A percentile compares a stretch with the other conserved stretches of the same genome.
These are phyloP conservation scores for Colletotrichum salicis DNA, from an alignment of 2,329 filamentous ascomycete species.

Conservation along the genomic window DNA sequence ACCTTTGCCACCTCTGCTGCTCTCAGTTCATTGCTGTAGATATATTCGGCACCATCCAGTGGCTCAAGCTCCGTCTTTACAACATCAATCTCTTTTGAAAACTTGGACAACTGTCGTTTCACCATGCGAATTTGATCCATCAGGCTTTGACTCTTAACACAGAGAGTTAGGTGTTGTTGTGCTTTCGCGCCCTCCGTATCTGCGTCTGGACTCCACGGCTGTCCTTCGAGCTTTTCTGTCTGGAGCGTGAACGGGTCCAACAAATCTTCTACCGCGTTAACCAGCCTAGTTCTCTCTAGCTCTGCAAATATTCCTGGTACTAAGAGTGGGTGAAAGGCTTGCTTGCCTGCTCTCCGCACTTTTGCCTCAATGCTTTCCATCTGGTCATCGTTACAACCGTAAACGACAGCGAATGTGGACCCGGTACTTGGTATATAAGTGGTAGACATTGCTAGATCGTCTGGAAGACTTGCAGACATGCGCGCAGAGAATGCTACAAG, in stretches of 20 bases:
- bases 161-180: not conserved
- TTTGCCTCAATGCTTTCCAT: not conserved
- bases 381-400: slow-evolving; percentile 8
- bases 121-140: slow-evolving; percentile 11
- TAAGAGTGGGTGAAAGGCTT: not conserved
- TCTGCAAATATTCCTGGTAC: slow-evolving; percentile 11
- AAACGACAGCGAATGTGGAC: slow-evolving; percentile 2
- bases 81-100: not conserved
- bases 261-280: not conserved
- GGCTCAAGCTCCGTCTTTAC: not conserved
- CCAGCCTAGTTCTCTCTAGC: not conserved
- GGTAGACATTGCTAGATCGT: slow-evolving; percentile 9
- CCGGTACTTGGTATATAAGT: slow-evolving; percentile 13
- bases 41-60: too few species aligned
- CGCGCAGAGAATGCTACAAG: not conserved
- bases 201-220: not conserved
- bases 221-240: not conserved
- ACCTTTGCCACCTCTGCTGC: not conserved
- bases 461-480: not conserved
- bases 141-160: not conserved
- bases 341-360: not conserved
- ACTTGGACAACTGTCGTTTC: slow-evolving; percentile 3
- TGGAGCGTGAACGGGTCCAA: not conserved
- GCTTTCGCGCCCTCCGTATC: not conserved
- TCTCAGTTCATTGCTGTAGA: not conserved